These are phyloP conservation scores for Vigna hirtella DNA, from an alignment of 306 rosid species.

Conservation along the genomic window DNA sequence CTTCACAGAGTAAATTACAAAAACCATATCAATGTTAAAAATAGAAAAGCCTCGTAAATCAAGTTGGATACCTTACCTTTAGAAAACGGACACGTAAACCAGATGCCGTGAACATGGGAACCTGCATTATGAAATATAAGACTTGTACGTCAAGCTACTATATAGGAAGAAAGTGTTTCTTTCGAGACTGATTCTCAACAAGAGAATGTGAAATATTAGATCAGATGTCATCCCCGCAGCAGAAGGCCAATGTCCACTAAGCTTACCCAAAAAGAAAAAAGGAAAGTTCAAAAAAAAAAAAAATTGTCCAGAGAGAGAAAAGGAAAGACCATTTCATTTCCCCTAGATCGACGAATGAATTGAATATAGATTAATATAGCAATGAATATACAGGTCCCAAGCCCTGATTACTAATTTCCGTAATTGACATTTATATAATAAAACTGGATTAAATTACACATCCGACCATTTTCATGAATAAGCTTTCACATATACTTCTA, in stretches of 20 bases:
- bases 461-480: constrained; percentile 13
- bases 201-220: constrained; percentile 4
- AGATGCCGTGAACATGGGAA: constrained; percentile 98
- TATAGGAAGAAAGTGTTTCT: neutral
- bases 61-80: constrained; percentile 57
- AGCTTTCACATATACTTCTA: constrained; percentile 17
- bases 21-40: constrained; percentile 15
- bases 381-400: constrained; percentile 10
- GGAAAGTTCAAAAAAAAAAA: neutral
- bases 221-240: neutral
- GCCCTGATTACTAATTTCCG: constrained; percentile 1
- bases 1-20: constrained; percentile 52
- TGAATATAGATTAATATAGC: neutral
- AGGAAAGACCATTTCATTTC: neutral
- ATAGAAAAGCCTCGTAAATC: neutral
- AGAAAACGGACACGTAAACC: constrained; percentile 97
- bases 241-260: constrained; percentile 28
- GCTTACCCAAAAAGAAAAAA: constrained; percentile 16
- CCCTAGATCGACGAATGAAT: neutral
- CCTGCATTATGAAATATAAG: constrained; percentile 46
- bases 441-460: constrained; percentile 3
- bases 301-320: neutral
- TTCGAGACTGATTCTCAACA: neutral
- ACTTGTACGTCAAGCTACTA: constrained; percentile 29
- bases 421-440: neutral